Evolutionary conservation across 352 stramenopile species (phyloP), one percentile per base, ranked within the genome.

Genomic region (Globisporangium nunn): DNA sequence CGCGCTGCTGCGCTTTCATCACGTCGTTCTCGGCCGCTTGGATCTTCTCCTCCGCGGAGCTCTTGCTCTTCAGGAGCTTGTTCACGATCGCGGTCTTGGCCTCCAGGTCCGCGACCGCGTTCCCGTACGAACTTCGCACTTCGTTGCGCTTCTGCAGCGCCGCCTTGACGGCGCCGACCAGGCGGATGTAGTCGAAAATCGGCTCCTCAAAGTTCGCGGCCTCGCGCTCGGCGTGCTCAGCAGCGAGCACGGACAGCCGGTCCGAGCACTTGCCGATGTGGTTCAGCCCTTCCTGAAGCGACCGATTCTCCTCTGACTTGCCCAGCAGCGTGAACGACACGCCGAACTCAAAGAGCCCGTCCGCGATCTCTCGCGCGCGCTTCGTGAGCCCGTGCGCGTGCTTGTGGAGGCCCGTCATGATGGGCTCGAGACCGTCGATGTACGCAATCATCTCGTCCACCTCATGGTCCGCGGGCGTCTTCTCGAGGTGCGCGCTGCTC

Each of bases 371-470:
- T 4, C 96, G 82, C 1, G 87, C 90, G 52, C 97, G 91, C 55
- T 97, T 95, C 5, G 97, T 97, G 43, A 99, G 76, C 18, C 81
- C 88, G 53, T 94, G 83, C 0, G 94, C 91, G 62, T 99, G 96
- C 62, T 97, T 96, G 54, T 96, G 87, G 8, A 99, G 80, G 5
- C 93, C 91, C 57, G 89, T 93, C 83, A 98, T 98, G 69, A 98
- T 97, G 23, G 87, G 88, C 58, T 98, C 88, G 1, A 99, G 67
- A 1, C 86, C 87, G 70, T 98, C 91, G 67, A 99, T 94, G 70
- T 99, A 98, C 11, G 85, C 81, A 67, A 97, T 89, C 69, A 98
- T 97, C 65, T 98, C 93, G 50, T 98, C 94, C 59, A 98, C 95
- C 63, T 98, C 76, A 14, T 97, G 61, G 66, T 99, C 96, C 17